These are phyloP conservation scores for Platanus orientalis DNA, from an alignment of 164 flowering plant genomes.

Conservation along the genomic window DNA sequence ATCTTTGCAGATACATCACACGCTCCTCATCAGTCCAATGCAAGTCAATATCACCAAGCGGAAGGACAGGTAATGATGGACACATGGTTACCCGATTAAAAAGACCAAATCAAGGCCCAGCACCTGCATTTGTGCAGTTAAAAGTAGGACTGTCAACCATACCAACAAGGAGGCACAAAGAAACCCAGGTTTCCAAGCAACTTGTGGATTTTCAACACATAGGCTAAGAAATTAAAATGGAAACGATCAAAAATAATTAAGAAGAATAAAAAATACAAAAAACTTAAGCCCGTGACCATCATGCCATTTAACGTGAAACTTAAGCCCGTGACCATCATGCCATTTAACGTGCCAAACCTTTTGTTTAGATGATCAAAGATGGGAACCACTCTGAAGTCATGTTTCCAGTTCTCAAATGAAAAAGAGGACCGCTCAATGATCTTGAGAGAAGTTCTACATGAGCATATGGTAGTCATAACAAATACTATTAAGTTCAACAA, in stretches of 20 bases:
- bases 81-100: conserved; percentile 23
- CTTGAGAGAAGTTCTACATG: too few relatives aligned
- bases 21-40: conserved; percentile 29
- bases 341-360: too few relatives aligned
- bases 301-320: too few relatives aligned
- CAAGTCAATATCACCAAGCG: conserved; percentile 14
- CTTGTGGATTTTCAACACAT: background rate
- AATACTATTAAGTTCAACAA: background rate
- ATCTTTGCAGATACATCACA: conserved; percentile 14
- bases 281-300: too few relatives aligned
- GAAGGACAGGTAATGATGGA: conserved; percentile 21
- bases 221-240: background rate
- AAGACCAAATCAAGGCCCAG: background rate
- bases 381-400: too few relatives aligned
- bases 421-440: too few relatives aligned
- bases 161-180: background rate
- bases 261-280: background rate
- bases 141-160: background rate
- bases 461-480: too few relatives aligned
- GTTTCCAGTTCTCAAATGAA: too few relatives aligned
- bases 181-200: background rate
- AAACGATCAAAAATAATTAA: background rate
- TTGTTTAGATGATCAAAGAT: too few relatives aligned
- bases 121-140: conserved; percentile 3
- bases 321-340: too few relatives aligned